Conservation (phyloP, 306 rosid genomes). For the Sicyos edulis region DNA sequence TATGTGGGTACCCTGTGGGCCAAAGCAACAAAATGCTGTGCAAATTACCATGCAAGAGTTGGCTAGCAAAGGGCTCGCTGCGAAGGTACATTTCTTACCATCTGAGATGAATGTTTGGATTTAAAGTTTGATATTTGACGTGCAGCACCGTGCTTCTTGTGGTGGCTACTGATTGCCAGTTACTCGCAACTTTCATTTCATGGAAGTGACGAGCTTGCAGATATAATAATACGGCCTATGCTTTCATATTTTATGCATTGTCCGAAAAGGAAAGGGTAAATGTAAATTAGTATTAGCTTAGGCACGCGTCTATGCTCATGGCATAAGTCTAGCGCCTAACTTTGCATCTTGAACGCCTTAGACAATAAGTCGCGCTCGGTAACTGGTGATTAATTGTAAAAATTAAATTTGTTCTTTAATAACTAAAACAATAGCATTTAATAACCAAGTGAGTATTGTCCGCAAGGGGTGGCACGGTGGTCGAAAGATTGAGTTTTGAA, state of each 20-base stretch:
- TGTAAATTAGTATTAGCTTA: too few species aligned
- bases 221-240: background rate
- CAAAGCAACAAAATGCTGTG: constrained; percentile 66
- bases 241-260: constrained; percentile 6
- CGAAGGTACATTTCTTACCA: constrained; percentile 47
- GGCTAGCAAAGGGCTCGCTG: constrained; percentile 71
- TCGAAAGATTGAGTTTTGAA: too few species aligned
- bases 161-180: constrained; percentile 11
- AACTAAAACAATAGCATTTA: too few species aligned
- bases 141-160: background rate
- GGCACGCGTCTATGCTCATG: too few species aligned
- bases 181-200: background rate
- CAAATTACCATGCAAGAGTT: constrained; percentile 85
- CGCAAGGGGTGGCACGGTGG: too few species aligned
- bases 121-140: background rate
- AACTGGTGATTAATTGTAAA: too few species aligned
- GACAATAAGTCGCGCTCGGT: too few species aligned
- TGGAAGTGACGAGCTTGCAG: background rate
- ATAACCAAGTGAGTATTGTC: too few species aligned
- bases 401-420: too few species aligned
- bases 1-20: constrained; percentile 90
- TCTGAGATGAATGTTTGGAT: background rate
- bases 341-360: too few species aligned
- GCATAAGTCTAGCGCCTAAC: too few species aligned
- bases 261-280: background rate